phyloP scores from a whole-genome alignment of 2,329 filamentous ascomycete genomes.

The Penicillium paneum region DNA sequence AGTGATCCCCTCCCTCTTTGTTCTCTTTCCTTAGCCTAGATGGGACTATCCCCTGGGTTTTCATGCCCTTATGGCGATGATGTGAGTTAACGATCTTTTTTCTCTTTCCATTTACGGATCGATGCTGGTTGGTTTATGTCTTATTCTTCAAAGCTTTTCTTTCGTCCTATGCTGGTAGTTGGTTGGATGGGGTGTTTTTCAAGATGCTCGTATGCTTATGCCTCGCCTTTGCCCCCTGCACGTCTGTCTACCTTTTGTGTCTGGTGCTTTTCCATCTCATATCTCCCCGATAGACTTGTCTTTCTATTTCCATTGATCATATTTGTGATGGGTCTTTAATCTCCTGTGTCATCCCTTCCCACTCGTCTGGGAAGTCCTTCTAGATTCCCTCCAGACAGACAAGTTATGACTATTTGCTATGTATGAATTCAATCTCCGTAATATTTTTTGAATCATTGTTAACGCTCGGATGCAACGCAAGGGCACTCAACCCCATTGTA shows the following conservation, averaged over 20 bases:
- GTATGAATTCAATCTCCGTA: not conserved
- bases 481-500: not conserved
- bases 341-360: not conserved
- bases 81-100: slow-evolving; percentile 29
- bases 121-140: slow-evolving; percentile 24
- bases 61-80: slow-evolving; percentile 16
- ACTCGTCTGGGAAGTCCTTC: not conserved
- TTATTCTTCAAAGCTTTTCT: slow-evolving; percentile 9
- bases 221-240: not conserved
- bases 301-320: not conserved
- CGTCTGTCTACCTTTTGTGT: not conserved
- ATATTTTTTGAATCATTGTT: not conserved
- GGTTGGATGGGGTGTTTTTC: slow-evolving; percentile 9
- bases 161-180: slow-evolving; percentile 6
- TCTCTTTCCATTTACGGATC: slow-evolving; percentile 20
- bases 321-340: not conserved
- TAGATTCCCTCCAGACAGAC: not conserved
- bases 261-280: not conserved
- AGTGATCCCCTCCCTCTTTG: not conserved
- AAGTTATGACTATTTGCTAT: not conserved
- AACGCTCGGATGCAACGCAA: not conserved
- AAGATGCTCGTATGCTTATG: slow-evolving; percentile 3
- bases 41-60: slow-evolving; percentile 8
- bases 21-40: slow-evolving; percentile 12
- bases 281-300: not conserved